Base-by-base conservation (phyloP, 495 filamentous ascomycete genomes). In the Podospora pseudocomata region DNA sequence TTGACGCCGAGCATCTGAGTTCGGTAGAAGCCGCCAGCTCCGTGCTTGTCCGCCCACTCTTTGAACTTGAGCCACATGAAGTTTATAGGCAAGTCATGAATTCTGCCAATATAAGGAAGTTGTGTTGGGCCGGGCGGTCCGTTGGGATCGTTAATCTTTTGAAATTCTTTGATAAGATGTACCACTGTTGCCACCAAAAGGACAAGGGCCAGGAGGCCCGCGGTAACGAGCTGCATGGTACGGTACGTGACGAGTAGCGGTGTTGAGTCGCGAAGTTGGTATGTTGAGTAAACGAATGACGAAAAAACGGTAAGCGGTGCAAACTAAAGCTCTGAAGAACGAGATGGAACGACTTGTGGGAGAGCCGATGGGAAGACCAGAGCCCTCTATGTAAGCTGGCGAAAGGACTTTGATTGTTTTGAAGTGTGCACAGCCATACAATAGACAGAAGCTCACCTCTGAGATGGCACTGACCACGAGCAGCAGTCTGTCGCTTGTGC, bases 41-140 rank as follows among this genome's bases (percentile, higher is more conserved):
- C 84, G 34, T 85, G 80, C 63, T 76, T 74, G 60, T 84, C 77
- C 2, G 78, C 78, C 83, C 84, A 85, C 65, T 86, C 80, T 67
- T 84, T 79, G 65, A 85, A 81, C 73, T 85, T 84, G 55, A 81
- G 63, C 83, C 83, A 85, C 76, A 79, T 84, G 68, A 71, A 78
- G 18, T 81, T 65, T 63, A 80, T 81, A 4, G 82, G 81, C 1
- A 85, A 70, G 61, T 85, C 83, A 55, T 83, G 80, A 60, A 85
- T 72, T 0, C 82, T 76, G 6, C 83, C 83, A 39, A 85, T 58
- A 56, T 78, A 79, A 0, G 81, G 82, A 20, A 77, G 30, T 20
- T 76, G 71, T 11, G 73, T 80, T 27, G 80, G 80, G 0, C 80
- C 80, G 0, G 80, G 80, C 15, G 73, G 62, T 30, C 68, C 73